Base-by-base conservation (phyloP, 495 filamentous ascomycete species). In the Podospora conica region DNA sequence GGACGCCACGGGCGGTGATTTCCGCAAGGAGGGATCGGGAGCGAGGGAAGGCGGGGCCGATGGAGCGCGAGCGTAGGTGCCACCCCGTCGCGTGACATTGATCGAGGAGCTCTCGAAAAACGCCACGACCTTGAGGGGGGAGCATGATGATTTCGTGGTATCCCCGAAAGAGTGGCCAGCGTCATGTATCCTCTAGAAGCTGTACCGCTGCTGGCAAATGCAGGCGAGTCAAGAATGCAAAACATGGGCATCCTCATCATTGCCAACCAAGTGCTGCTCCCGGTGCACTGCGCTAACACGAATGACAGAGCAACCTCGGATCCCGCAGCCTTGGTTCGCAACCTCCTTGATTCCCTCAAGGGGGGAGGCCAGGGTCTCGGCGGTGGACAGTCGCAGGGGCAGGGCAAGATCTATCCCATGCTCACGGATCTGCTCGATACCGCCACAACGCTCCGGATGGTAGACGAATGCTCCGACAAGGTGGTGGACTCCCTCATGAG, bases 1-100 rank as follows among this genome's bases (percentile, higher is more conserved):
- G 15, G 93, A 84, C 77, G 91, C 92, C 56, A 95, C 93, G 1
- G 94, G 93, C 11, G 93, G 92, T 40, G 92, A 97, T 77, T 81
- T 96, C 63, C 84, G 94, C 73, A 88, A 95, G 72, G 95, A 98
- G 73, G 96, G 96, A 64, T 87, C 91, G 76, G 87, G 87, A 66
- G 86, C 92, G 27, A 82, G 95, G 76, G 92, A 96, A 72, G 95
- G 93, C 61, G 96, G 96, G 73, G 93, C 91, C 64, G 94, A 97
- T 78, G 95, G 96, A 68, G 96, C 91, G 79, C 85, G 93, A 96
- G 93, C 94, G 95, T 98, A 98, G 95, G 95, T 98, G 79, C 70
- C 53, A 33, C 55, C 24, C 15, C 27, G 33, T 60, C n/a, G 40
- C 33, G 23, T 57, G 28, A 23, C 58, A 59, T 33, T 29, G 20